Conservation (phyloP, 805 yeast genomes). For the Danielia oregonensis region DNA sequence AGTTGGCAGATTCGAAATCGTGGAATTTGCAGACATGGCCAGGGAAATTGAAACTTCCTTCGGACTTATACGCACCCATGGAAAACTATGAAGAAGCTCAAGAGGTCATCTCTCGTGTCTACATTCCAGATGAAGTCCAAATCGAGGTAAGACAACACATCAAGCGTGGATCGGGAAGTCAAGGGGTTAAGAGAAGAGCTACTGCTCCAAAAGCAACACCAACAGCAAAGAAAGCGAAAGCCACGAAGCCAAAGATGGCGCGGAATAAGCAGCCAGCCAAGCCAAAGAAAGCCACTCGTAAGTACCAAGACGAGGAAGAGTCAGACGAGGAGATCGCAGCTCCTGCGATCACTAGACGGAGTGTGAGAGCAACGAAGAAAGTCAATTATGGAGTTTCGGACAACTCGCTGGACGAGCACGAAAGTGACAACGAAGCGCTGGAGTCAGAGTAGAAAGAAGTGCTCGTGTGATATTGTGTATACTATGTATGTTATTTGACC, state of each 20-base stretch:
- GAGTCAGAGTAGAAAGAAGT: constrained; percentile 15
- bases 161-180: constrained; percentile 13
- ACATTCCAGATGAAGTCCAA: constrained; percentile 47
- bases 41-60: constrained; percentile 64
- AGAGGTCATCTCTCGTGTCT: constrained; percentile 49
- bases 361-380: constrained; percentile 30
- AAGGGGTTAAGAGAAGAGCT: constrained; percentile 10
- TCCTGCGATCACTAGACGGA: constrained; percentile 31
- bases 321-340: constrained; percentile 18
- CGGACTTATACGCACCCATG: constrained; percentile 68
- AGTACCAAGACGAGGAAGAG: not conserved
- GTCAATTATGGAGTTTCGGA: constrained; percentile 27
- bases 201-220: constrained; percentile 3
- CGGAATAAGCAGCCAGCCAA: constrained; percentile 1
- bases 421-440: constrained; percentile 12
- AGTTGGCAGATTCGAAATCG: constrained; percentile 49
- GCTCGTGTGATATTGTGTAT: not conserved
- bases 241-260: not conserved
- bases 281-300: not conserved
- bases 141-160: constrained; percentile 31
- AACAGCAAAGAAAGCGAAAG: constrained; percentile 5
- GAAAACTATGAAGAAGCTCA: constrained; percentile 56
- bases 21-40: constrained; percentile 84
- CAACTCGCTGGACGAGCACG: constrained; percentile 13
- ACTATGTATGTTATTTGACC: not conserved